phyloP scores from a whole-genome alignment of 805 yeast genomes.

The Candida nonsorbophila region DNA sequence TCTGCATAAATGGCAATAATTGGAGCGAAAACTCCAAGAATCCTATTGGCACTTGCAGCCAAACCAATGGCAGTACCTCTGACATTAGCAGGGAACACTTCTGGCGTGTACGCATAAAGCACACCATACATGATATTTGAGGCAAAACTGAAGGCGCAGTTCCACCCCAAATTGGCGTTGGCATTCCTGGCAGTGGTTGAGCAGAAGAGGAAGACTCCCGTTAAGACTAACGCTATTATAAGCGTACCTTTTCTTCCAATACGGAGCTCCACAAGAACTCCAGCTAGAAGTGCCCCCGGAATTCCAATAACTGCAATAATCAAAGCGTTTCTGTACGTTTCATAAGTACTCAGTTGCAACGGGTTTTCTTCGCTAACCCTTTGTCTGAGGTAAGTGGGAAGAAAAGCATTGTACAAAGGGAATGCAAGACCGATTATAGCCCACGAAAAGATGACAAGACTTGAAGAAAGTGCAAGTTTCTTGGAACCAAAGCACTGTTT shows the following conservation, averaged over 20 bases:
- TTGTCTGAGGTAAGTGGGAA: conserved; percentile 46
- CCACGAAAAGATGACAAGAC: conserved; percentile 45
- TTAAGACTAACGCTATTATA: conserved; percentile 44
- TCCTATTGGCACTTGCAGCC: conserved; percentile 49
- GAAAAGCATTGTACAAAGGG: conserved; percentile 50
- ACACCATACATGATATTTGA: conserved; percentile 55
- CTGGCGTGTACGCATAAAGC: conserved; percentile 63
- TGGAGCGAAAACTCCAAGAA: conserved; percentile 55
- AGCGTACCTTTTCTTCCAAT: conserved; percentile 58
- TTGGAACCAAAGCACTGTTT: conserved; percentile 42
- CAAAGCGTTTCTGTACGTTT: conserved; percentile 26
- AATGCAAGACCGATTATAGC: conserved; percentile 54
- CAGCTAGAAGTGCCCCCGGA: conserved; percentile 30
- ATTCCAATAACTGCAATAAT: conserved; percentile 27
- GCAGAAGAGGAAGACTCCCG: conserved; percentile 56
- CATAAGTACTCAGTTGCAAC: conserved; percentile 22
- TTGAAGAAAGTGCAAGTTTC: conserved; percentile 40
- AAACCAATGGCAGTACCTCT: conserved; percentile 58
- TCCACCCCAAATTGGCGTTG: conserved; percentile 40
- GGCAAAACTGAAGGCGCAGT: conserved; percentile 41
- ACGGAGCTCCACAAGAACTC: conserved; percentile 23
- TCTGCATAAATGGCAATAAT: conserved; percentile 52
- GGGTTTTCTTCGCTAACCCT: conserved; percentile 27
- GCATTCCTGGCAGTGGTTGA: conserved; percentile 58
- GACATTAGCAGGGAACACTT: conserved; percentile 46